phyloP scores from a whole-genome alignment of 1,284 basidiomycete genomes.

The Porodaedalea pini region DNA sequence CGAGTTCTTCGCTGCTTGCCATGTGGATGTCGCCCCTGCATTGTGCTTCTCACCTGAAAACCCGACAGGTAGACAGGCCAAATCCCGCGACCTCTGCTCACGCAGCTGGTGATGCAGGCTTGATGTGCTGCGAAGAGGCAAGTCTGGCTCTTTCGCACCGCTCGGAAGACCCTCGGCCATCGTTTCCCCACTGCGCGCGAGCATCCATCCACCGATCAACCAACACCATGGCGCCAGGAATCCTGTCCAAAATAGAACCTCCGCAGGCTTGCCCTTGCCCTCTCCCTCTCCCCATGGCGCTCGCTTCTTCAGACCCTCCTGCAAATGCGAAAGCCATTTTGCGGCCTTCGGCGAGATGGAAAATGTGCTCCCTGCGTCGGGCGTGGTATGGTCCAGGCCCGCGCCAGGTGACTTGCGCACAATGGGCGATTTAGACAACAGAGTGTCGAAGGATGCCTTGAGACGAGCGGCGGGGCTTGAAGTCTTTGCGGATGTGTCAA shows the following conservation, averaged over 20 bases:
- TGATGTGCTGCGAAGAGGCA: conserved; percentile 1
- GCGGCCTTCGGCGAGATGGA: background rate
- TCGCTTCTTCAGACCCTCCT: conserved; percentile 10
- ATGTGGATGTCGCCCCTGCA: conserved; percentile 34
- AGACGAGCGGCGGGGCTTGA: conserved; percentile 14
- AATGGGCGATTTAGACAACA: conserved; percentile 9
- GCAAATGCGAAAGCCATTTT: conserved; percentile 6
- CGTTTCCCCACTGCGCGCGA: conserved; percentile 40
- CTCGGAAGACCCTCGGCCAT: conserved; percentile 13
- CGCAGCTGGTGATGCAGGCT: conserved; percentile 1
- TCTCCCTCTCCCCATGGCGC: conserved; percentile 12
- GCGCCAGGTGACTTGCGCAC: conserved; percentile 8
- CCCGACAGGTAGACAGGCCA: background rate
- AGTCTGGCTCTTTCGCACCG: conserved; percentile 19
- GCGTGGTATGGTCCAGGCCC: background rate
- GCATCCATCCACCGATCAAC: conserved; percentile 71
- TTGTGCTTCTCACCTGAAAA: conserved; percentile 22
- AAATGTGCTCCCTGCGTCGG: background rate
- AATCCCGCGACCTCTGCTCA: background rate
- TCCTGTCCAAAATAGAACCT: conserved; percentile 65
- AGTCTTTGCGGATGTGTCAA: background rate
- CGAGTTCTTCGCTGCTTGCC: conserved; percentile 25
- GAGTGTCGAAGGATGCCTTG: conserved; percentile 15
- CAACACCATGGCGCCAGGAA: conserved; percentile 64
- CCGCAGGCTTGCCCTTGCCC: conserved; percentile 35